Conservation (phyloP, 768 basidiomycete species). For the Mycena vitilis region DNA sequence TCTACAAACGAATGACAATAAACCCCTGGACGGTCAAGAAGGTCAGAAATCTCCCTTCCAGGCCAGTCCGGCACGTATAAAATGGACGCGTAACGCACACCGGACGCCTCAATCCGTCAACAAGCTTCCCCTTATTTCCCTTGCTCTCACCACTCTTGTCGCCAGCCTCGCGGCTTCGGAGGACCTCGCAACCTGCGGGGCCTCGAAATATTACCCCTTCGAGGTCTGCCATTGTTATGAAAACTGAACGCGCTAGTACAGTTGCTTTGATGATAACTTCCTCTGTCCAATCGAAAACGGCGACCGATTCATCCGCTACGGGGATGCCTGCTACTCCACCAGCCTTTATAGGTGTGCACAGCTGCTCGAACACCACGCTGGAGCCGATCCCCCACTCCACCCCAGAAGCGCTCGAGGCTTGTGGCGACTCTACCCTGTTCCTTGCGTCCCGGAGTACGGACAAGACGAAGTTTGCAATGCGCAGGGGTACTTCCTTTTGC, state of each 20-base stretch:
- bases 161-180: constrained; percentile 5
- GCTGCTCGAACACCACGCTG: constrained; percentile 29
- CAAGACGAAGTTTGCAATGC: constrained; percentile 13
- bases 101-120: neutral
- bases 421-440: constrained; percentile 17
- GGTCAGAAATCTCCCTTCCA: no score
- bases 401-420: constrained; percentile 17
- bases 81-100: no score
- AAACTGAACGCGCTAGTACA: constrained; percentile 23
- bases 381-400: constrained; percentile 4
- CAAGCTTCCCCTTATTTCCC: constrained; percentile 15
- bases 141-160: constrained; percentile 9
- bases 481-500: constrained; percentile 20
- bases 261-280: constrained; percentile 30
- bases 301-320: constrained; percentile 22
- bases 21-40: no score
- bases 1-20: no score
- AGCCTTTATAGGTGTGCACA: constrained; percentile 23
- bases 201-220: constrained; percentile 26
- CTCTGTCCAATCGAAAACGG: constrained; percentile 34
- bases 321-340: constrained; percentile 30
- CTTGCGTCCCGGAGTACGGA: constrained; percentile 23
- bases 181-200: constrained; percentile 17
- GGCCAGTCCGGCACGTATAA: no score
- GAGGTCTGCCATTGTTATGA: constrained; percentile 12